phyloP scores from a whole-genome alignment of 257 asterid species.

The Voacanga thouarsii region DNA sequence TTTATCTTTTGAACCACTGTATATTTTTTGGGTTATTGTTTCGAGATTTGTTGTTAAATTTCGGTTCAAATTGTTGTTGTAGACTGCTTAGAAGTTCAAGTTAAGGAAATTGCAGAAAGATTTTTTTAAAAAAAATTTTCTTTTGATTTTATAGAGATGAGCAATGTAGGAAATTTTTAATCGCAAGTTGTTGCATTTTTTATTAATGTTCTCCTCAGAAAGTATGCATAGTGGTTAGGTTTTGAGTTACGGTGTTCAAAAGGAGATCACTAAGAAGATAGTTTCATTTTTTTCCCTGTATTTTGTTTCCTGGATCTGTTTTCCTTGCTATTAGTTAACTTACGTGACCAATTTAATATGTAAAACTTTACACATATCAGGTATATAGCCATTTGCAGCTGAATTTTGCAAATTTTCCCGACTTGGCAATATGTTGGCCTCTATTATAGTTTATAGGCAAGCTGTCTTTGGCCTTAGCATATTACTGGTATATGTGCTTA shows the following conservation, averaged over 20 bases:
- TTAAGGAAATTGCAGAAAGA: neutral
- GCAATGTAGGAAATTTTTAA: neutral
- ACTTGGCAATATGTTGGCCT: neutral
- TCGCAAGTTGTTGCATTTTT: neutral
- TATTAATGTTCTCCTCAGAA: neutral
- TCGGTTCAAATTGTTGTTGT: too few species aligned
- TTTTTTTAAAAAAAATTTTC: neutral
- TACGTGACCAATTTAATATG: constrained; percentile 26
- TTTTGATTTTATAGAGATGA: neutral
- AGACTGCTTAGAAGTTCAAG: neutral
- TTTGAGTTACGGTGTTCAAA: too few species aligned
- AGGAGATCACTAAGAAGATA: neutral
- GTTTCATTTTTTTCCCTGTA: neutral
- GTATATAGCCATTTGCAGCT: constrained; percentile 25
- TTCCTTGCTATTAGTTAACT: neutral
- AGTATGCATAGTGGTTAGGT: neutral
- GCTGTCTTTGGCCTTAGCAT: neutral
- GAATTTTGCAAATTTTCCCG: neutral
- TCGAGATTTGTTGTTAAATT: too few species aligned
- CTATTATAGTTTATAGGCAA: neutral
- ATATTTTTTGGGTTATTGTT: too few species aligned
- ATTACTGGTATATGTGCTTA: neutral
- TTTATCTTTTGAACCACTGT: too few species aligned
- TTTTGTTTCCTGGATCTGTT: neutral
- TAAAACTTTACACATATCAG: constrained; percentile 93